Conservation (phyloP, 257 asterid genomes). For the Penstemon eatonii region DNA sequence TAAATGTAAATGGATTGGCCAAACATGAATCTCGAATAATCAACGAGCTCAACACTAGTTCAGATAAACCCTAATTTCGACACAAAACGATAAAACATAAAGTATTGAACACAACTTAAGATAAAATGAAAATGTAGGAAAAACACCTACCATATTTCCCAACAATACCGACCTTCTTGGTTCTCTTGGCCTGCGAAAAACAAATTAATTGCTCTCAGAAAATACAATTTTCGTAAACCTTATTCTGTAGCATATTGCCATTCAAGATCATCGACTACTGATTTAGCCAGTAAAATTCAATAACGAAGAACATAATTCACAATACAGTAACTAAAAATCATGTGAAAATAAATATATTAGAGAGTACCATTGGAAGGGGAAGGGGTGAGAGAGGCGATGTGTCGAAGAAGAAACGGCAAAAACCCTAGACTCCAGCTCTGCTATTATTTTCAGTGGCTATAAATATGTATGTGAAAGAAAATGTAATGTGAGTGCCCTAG, state of each 20-base stretch:
- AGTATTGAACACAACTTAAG: neutral
- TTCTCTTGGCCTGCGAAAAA: constrained; percentile 55
- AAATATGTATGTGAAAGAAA: too few species aligned
- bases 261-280: too few species aligned
- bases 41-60: neutral
- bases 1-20: too few species aligned
- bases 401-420: constrained; percentile 7
- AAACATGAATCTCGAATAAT: too few species aligned
- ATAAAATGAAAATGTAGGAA: neutral
- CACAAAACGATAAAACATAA: neutral
- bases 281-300: too few species aligned
- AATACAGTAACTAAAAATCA: too few species aligned
- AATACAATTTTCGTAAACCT: too few species aligned
- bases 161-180: constrained; percentile 65
- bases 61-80: neutral
- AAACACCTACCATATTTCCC: constrained; percentile 51
- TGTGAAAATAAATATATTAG: too few species aligned
- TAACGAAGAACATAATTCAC: too few species aligned
- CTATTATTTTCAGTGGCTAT: too few species aligned
- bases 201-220: neutral
- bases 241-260: too few species aligned
- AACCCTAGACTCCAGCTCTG: constrained; percentile 40
- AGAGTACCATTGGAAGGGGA: constrained; percentile 29
- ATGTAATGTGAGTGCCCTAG: too few species aligned
- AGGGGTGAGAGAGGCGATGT: constrained; percentile 20